Evolutionary conservation across 2,329 filamentous ascomycete species (phyloP).

Genomic region (Colletotrichum simmondsii): DNA sequence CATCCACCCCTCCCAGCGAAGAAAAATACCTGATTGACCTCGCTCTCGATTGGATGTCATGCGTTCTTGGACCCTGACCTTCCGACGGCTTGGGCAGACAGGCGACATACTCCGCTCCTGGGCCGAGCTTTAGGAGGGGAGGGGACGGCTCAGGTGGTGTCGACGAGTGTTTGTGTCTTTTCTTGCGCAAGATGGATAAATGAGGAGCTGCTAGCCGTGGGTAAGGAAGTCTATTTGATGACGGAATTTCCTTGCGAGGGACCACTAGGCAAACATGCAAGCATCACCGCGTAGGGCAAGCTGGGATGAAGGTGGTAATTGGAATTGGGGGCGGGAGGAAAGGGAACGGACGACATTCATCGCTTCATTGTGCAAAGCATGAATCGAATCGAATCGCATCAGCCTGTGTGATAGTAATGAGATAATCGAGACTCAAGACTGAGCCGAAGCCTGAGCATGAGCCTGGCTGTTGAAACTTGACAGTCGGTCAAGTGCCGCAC

Average conservation of each 20-base stretch:
- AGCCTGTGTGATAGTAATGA: not conserved
- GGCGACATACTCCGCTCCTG: constrained; percentile 8
- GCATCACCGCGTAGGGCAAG: constrained; percentile 3
- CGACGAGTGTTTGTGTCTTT: not conserved
- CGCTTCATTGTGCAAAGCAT: not conserved
- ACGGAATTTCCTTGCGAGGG: constrained; percentile 17
- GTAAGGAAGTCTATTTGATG: constrained; percentile 22
- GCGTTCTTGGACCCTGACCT: constrained; percentile 25
- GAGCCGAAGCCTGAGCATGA: not conserved
- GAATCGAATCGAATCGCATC: not conserved
- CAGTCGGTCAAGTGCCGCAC: not conserved
- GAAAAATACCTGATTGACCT: not conserved
- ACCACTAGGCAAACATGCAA: not conserved
- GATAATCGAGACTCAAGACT: not conserved
- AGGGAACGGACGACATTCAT: not conserved
- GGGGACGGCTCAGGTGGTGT: not conserved
- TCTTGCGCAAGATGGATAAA: not conserved
- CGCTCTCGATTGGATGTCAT: constrained; percentile 14
- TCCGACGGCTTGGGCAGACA: constrained; percentile 21
- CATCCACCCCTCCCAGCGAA: too few relatives aligned
- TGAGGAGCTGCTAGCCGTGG: not conserved
- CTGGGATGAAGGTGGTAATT: not conserved
- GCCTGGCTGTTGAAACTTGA: not conserved
- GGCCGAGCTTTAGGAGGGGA: not conserved
- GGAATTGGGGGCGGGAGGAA: constrained; percentile 2